A percentile compares a stretch with the other conserved stretches of the same genome.
These are phyloP conservation scores for Orbilia oligospora DNA, from an alignment of 2,329 filamentous ascomycete species.

Conservation along the genomic window DNA sequence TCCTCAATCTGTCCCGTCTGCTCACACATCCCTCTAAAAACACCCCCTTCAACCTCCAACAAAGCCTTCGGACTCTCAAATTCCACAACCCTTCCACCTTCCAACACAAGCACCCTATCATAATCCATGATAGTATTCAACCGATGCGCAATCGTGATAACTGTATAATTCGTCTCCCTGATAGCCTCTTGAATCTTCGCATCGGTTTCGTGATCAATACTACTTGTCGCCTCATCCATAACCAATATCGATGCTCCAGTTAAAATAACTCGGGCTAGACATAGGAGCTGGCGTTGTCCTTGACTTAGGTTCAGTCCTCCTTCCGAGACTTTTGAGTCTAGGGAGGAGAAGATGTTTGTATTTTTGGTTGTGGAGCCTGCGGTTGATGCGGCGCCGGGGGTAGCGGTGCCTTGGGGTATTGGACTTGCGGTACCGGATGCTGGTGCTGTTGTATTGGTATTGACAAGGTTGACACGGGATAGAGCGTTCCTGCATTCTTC, in stretches of 20 bases:
- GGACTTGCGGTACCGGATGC: constrained; percentile 65
- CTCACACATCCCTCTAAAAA: constrained; percentile 68
- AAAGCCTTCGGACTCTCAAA: constrained; percentile 77
- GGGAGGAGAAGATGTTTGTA: constrained; percentile 76
- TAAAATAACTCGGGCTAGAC: constrained; percentile 80
- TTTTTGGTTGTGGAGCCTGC: constrained; percentile 68
- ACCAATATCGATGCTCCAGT: constrained; percentile 82
- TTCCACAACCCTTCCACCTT: constrained; percentile 77
- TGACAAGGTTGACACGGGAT: constrained; percentile 78
- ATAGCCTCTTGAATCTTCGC: constrained; percentile 80
- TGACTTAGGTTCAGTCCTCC: constrained; percentile 82
- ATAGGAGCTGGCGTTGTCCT: constrained; percentile 82
- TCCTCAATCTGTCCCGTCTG: constrained; percentile 74
- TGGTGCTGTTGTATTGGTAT: constrained; percentile 67
- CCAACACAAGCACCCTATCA: constrained; percentile 80
- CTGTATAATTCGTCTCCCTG: constrained; percentile 76
- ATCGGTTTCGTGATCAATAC: constrained; percentile 84
- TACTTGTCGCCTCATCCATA: constrained; percentile 83
- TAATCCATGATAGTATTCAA: constrained; percentile 84
- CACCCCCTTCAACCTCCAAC: constrained; percentile 67
- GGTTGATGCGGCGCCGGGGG: constrained; percentile 62
- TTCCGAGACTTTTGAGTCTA: constrained; percentile 77
- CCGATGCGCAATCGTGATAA: constrained; percentile 82
- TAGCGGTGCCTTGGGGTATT: constrained; percentile 61
- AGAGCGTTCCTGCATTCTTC: constrained; percentile 79